phyloP scores from a whole-genome alignment of 306 rosid genomes.

The Chamaecrista fasciculata region DNA sequence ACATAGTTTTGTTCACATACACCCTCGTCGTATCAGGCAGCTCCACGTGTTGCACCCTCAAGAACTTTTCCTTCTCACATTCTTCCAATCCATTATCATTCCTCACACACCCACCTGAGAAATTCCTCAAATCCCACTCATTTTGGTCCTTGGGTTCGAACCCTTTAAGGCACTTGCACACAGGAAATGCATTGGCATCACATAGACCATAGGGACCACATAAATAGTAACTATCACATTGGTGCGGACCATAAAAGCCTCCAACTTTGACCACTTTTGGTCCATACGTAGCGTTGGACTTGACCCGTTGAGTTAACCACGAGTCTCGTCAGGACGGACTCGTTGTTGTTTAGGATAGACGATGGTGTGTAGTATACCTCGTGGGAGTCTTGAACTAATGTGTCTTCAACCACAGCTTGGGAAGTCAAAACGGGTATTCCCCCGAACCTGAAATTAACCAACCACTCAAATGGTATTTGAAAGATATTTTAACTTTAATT shows the following conservation, averaged over 20 bases:
- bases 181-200: slow-evolving; percentile 47
- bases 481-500: no score
- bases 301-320: slow-evolving; percentile 25
- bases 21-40: slow-evolving; percentile 39
- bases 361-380: slow-evolving; percentile 41
- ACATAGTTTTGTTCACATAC: slow-evolving; percentile 31
- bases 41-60: slow-evolving; percentile 26
- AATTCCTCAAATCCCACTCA: slow-evolving; percentile 51
- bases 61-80: slow-evolving; percentile 38
- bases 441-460: no score
- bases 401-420: no score
- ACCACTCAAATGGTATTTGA: no score
- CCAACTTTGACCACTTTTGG: slow-evolving; percentile 20
- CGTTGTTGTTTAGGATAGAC: not conserved
- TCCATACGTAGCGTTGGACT: slow-evolving; percentile 39
- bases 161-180: slow-evolving; percentile 47
- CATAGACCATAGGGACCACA: no score
- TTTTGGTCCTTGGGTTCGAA: slow-evolving; percentile 36
- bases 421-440: no score
- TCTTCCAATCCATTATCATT: slow-evolving; percentile 23
- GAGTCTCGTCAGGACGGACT: slow-evolving; percentile 36
- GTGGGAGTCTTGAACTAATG: slow-evolving; percentile 12
- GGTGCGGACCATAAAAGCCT: no score
- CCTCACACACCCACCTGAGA: slow-evolving; percentile 47
- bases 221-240: no score